phyloP scores from a whole-genome alignment of 805 yeast genomes.

The Yamadazyma ubonensis region DNA sequence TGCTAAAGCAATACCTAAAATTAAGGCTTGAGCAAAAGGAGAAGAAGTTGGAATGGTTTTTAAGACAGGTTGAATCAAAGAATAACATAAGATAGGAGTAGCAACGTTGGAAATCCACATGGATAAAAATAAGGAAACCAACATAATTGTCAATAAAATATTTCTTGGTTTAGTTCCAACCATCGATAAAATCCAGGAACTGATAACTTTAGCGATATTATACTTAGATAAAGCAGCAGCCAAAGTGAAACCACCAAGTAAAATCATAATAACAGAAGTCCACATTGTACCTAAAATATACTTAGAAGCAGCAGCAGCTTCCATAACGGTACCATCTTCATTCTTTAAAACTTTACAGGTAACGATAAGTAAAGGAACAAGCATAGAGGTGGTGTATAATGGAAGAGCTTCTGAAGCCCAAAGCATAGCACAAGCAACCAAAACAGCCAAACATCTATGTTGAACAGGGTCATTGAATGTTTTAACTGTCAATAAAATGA shows the following conservation, averaged over 20 bases:
- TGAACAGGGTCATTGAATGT: constrained; percentile 67
- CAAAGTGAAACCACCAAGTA: constrained; percentile 90
- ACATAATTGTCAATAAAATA: constrained; percentile 78
- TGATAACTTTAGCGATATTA: constrained; percentile 80
- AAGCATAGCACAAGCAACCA: constrained; percentile 52
- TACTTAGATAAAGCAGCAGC: constrained; percentile 94
- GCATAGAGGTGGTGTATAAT: constrained; percentile 46
- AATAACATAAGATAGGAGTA: constrained; percentile 89
- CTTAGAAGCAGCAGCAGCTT: constrained; percentile 68
- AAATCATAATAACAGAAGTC: constrained; percentile 87
- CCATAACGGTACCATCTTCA: constrained; percentile 45
- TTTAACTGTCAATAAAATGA: constrained; percentile 49
- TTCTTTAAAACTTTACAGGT: constrained; percentile 49
- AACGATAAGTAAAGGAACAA: constrained; percentile 49
- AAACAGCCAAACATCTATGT: constrained; percentile 67
- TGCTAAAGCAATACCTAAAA: constrained; percentile 89
- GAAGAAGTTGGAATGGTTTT: constrained; percentile 80
- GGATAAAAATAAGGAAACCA: constrained; percentile 78
- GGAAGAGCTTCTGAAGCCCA: constrained; percentile 57
- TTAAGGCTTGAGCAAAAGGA: constrained; percentile 76
- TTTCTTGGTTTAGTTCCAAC: constrained; percentile 86
- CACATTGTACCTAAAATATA: constrained; percentile 87
- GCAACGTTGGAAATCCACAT: constrained; percentile 98
- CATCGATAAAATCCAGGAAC: constrained; percentile 74
- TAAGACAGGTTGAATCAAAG: constrained; percentile 86